Percentiles rank a stretch among this genome's conserved stretches.
Conservation (phyloP, 2,329 filamentous ascomycete genomes). For the Neonectria ditissima region DNA sequence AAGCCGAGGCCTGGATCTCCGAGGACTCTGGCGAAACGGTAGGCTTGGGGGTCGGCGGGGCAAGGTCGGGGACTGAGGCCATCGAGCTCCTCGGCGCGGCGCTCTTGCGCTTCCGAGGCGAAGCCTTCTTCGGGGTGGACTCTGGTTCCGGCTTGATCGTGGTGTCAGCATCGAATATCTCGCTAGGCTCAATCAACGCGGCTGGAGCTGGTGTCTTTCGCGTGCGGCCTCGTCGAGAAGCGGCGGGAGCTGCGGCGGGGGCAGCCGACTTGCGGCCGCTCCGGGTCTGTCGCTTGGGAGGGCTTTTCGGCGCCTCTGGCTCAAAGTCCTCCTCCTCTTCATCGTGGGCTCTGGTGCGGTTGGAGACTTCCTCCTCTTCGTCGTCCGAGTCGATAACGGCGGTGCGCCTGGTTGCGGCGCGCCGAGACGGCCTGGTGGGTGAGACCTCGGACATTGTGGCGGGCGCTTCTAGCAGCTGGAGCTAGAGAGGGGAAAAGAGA, state of each 20-base stretch:
- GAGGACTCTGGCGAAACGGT: conserved; percentile 69
- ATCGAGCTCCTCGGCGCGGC: conserved; percentile 56
- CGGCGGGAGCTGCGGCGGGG: conserved; percentile 59
- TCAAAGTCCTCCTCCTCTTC: conserved; percentile 83
- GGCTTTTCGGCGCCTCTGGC: conserved; percentile 72
- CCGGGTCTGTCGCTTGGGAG: conserved; percentile 61
- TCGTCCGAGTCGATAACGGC: conserved; percentile 85
- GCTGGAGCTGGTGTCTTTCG: conserved; percentile 55
- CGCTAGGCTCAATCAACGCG: conserved; percentile 51
- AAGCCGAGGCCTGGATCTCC: conserved; percentile 65
- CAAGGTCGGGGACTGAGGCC: conserved; percentile 54
- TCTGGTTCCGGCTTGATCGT: conserved; percentile 50
- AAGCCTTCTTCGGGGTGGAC: conserved; percentile 54
- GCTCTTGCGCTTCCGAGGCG: conserved; percentile 77
- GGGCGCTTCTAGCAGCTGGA: conserved; percentile 18
- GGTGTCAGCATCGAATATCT: conserved; percentile 49
- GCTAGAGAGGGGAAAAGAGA: conserved; percentile 12
- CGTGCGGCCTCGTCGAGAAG: conserved; percentile 59
- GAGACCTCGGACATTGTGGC: conserved; percentile 48
- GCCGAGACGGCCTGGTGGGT: conserved; percentile 54
- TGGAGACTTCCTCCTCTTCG: conserved; percentile 74
- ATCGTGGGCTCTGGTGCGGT: conserved; percentile 65
- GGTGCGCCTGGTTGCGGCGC: conserved; percentile 71
- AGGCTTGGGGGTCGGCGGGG: conserved; percentile 60
- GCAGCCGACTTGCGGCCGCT: conserved; percentile 56